Evolutionary conservation across 305 asterid species (phyloP).

Genomic region (Stenogyne calaminthoides): DNA sequence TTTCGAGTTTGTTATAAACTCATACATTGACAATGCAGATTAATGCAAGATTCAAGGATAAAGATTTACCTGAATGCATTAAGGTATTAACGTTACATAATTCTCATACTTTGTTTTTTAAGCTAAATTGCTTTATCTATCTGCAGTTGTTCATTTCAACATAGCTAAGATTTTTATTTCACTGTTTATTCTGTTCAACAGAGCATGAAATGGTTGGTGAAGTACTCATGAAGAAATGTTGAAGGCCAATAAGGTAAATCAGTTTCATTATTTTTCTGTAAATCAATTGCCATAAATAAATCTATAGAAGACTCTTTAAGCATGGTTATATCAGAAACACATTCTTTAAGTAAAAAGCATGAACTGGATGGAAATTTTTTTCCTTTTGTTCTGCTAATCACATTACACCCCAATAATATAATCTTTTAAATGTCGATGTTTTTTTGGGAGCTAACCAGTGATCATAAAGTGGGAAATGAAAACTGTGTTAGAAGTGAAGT

Average conservation of each 20-base stretch:
- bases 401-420: not conserved
- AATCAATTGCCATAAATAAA: conserved; percentile 24
- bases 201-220: conserved; percentile 91
- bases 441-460: not conserved
- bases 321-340: conserved; percentile 20
- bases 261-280: conserved; percentile 32
- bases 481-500: not conserved
- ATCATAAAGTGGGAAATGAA: not conserved
- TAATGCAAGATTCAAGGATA: conserved; percentile 60
- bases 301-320: conserved; percentile 20
- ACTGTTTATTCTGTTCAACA: conserved; percentile 45
- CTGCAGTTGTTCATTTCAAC: conserved; percentile 9
- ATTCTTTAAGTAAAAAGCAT: conserved; percentile 29
- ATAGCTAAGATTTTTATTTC: not conserved
- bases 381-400: not conserved
- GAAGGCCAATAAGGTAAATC: conserved; percentile 36
- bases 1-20: conserved; percentile 8
- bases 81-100: conserved; percentile 52
- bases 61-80: conserved; percentile 75
- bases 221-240: conserved; percentile 33
- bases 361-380: not conserved
- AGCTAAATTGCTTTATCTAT: not conserved
- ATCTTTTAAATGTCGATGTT: not conserved
- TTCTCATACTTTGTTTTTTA: not conserved
- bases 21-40: conserved; percentile 48